Evolutionary conservation across 768 basidiomycete genomes (phyloP).

Genomic region (Rhodotorula taiwanensis): DNA sequence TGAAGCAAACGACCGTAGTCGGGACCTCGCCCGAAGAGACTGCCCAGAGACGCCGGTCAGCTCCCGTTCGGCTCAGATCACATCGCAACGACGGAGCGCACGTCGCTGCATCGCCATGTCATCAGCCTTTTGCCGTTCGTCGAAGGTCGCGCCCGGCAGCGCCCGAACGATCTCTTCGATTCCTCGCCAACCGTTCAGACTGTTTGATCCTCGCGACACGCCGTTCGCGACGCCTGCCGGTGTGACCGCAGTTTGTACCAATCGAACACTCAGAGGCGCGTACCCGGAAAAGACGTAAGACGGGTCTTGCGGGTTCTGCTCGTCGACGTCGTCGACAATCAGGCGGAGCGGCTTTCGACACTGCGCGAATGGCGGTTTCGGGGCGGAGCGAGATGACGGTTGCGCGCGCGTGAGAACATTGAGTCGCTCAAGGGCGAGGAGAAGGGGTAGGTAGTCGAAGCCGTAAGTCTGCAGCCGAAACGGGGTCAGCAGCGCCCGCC

Average conservation of each 20-base stretch:
- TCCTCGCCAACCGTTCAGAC: conserved; percentile 93
- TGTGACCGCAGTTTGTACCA: conserved; percentile 57
- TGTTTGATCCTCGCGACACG: conserved; percentile 45
- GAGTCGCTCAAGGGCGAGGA: conserved; percentile 46
- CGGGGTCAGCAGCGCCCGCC: conserved; percentile 47
- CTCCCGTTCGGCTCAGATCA: no score
- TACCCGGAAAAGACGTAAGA: conserved; percentile 95
- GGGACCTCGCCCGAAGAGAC: conserved; percentile 55
- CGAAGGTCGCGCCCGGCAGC: conserved; percentile 80
- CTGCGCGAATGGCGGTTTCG: conserved; percentile 64
- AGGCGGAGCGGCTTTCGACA: conserved; percentile 79
- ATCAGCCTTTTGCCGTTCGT: conserved; percentile 52
- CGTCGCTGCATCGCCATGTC: conserved; percentile 4
- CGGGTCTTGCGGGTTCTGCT: conserved; percentile 71
- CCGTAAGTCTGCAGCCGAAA: conserved; percentile 65
- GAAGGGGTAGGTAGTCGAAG: conserved; percentile 52
- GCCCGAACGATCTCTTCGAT: conserved; percentile 80
- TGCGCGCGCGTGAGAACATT: conserved; percentile 57
- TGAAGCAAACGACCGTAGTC: conserved; percentile 89
- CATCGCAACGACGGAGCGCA: background rate
- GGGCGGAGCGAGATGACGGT: conserved; percentile 45
- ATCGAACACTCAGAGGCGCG: conserved; percentile 81
- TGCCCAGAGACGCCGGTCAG: background rate
- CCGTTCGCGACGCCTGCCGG: background rate
- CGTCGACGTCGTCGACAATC: conserved; percentile 76